Percentiles rank a stretch among this genome's conserved stretches.
Evolutionary conservation across 2,329 filamentous ascomycete species (phyloP).

Genomic region (Paraconiothyrium brasiliense): DNA sequence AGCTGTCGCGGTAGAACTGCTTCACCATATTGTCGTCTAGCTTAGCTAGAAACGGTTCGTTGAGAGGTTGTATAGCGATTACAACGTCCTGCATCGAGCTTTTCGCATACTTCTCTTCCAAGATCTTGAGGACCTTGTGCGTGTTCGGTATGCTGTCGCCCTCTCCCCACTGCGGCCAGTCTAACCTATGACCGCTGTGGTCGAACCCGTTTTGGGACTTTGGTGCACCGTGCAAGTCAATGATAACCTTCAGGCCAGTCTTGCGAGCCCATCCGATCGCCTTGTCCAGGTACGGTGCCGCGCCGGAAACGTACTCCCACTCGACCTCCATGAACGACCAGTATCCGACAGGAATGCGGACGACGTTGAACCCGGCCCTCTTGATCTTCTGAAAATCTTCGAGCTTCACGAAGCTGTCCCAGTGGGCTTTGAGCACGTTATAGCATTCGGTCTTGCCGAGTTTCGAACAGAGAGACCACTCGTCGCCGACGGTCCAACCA

Average conservation of each 20-base stretch:
- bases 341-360: conserved; percentile 67
- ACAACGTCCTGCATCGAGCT: conserved; percentile 66
- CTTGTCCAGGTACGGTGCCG: conserved; percentile 63
- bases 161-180: conserved; percentile 56
- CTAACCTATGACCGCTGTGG: conserved; percentile 63
- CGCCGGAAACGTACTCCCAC: conserved; percentile 61
- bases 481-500: conserved; percentile 54
- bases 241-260: conserved; percentile 63
- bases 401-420: conserved; percentile 60
- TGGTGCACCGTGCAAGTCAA: conserved; percentile 64
- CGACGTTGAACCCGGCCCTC: conserved; percentile 66
- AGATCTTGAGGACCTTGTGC: conserved; percentile 64
- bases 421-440: conserved; percentile 58
- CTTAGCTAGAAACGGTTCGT: conserved; percentile 61
- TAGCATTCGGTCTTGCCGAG: conserved; percentile 57
- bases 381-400: conserved; percentile 65
- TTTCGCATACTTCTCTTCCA: conserved; percentile 66
- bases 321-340: conserved; percentile 63
- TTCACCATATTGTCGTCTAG: conserved; percentile 58
- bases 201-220: conserved; percentile 70
- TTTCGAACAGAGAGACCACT: conserved; percentile 60
- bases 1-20: conserved; percentile 66
- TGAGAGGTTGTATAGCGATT: conserved; percentile 65
- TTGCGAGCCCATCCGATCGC: conserved; percentile 66
- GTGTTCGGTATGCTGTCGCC: conserved; percentile 60